Percentiles rank a stretch among this genome's conserved stretches.
phyloP scores from a whole-genome alignment of 2,329 filamentous ascomycete genomes.

The Cercospora beticola region DNA sequence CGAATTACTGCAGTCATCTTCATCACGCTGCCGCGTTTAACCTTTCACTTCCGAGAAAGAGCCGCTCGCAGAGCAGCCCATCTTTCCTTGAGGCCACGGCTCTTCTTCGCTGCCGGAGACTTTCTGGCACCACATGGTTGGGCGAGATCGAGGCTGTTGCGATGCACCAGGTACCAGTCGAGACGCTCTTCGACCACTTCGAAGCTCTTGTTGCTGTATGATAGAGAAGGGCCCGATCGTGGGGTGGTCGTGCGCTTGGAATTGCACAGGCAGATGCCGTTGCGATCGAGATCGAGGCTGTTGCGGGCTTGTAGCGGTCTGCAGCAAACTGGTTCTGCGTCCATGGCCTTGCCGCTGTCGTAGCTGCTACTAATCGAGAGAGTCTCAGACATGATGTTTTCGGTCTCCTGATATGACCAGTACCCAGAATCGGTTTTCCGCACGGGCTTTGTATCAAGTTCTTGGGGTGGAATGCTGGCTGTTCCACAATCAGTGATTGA shows the following conservation, averaged over 20 bases:
- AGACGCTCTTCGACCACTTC: neutral
- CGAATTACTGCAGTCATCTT: neutral
- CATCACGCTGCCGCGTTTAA: neutral
- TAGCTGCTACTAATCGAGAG: neutral
- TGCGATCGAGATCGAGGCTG: conserved; percentile 9
- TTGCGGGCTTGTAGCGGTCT: neutral
- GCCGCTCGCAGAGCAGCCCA: neutral
- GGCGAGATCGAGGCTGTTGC: neutral
- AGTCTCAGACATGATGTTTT: neutral
- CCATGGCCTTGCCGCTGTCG: neutral
- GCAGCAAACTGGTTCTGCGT: neutral
- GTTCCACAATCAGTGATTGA: conserved; percentile 2
- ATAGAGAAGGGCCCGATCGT: neutral
- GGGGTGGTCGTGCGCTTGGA: neutral
- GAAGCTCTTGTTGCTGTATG: neutral
- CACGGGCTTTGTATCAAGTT: neutral
- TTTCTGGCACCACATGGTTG: neutral
- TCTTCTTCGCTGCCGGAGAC: neutral
- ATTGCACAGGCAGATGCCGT: neutral
- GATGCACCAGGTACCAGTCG: neutral
- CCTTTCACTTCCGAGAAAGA: neutral
- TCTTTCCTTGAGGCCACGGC: neutral
- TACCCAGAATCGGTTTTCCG: neutral
- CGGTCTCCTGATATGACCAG: neutral
- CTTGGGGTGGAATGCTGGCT: neutral